phyloP scores from a whole-genome alignment of 768 basidiomycete species.

The Hirschioporus abietinus region DNA sequence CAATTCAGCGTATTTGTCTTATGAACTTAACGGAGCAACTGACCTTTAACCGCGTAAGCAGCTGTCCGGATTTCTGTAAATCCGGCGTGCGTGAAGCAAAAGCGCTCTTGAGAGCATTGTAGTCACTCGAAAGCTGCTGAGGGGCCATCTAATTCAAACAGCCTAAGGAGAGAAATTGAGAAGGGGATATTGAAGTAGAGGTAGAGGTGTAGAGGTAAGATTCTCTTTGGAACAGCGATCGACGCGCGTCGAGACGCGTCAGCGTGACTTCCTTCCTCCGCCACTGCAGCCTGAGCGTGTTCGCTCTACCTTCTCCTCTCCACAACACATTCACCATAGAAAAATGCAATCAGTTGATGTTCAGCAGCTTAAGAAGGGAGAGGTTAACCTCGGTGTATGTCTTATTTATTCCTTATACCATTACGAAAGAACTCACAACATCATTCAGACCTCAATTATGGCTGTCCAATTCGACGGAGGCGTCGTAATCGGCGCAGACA shows the following conservation, averaged over 20 bases:
- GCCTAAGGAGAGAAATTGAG: slow-evolving; percentile 2
- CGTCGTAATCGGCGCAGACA: slow-evolving; percentile 95
- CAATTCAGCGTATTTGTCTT: not conserved
- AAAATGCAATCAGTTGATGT: slow-evolving; percentile 64
- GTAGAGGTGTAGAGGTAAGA: slow-evolving; percentile 5
- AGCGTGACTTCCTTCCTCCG: slow-evolving; percentile 17
- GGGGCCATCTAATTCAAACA: slow-evolving; percentile 38
- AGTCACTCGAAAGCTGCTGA: slow-evolving; percentile 50
- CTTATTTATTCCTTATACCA: not conserved
- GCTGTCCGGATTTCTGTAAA: slow-evolving; percentile 55
- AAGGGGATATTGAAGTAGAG: slow-evolving; percentile 5
- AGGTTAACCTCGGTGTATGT: slow-evolving; percentile 94
- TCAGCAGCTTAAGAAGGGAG: slow-evolving; percentile 84
- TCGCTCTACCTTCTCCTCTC: slow-evolving; percentile 12
- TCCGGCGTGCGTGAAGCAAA: slow-evolving; percentile 65
- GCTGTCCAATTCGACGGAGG: slow-evolving; percentile 95
- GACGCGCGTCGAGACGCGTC: slow-evolving; percentile 36
- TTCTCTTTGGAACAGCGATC: slow-evolving; percentile 6
- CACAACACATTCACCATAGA: slow-evolving; percentile 26
- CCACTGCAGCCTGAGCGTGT: slow-evolving; percentile 11
- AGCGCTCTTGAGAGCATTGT: slow-evolving; percentile 60
- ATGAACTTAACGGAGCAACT: slow-evolving; percentile 1
- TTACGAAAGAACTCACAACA: slow-evolving; percentile 2
- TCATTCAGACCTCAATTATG: slow-evolving; percentile 91
- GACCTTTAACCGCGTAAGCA: slow-evolving; percentile 77